Evolutionary conservation across 2,329 filamentous ascomycete species (phyloP).

Genomic region (Neofusicoccum ribis): DNA sequence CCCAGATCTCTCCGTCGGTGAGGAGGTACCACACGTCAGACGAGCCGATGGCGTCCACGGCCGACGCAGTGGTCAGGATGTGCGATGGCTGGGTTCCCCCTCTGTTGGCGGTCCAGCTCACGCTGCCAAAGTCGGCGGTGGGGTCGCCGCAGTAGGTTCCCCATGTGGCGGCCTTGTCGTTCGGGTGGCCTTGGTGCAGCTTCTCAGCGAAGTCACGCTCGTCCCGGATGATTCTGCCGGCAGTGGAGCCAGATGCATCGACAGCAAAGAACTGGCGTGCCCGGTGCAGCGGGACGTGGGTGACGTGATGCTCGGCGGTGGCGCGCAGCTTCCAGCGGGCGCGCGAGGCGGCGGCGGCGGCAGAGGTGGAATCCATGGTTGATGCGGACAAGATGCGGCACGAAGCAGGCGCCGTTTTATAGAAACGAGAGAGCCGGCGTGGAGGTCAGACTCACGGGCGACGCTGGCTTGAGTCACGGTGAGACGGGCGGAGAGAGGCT

Average conservation of each 20-base stretch:
- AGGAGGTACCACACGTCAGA: conserved; percentile 35
- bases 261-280: conserved; percentile 35
- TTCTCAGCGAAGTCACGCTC: conserved; percentile 26
- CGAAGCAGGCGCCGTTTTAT: too few relatives aligned
- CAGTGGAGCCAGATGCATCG: conserved; percentile 34
- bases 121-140: not conserved
- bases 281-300: not conserved
- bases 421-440: too few relatives aligned
- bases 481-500: not conserved
- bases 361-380: not conserved
- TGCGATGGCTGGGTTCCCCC: conserved; percentile 25
- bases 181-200: conserved; percentile 13
- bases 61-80: conserved; percentile 26
- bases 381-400: not conserved
- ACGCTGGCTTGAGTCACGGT: not conserved
- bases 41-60: conserved; percentile 24
- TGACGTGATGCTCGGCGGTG: not conserved
- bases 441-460: too few relatives aligned
- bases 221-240: conserved; percentile 23
- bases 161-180: conserved; percentile 27
- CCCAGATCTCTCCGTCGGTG: conserved; percentile 34
- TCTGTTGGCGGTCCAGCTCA: conserved; percentile 24
- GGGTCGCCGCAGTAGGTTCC: conserved; percentile 27
- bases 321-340: not conserved
- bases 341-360: not conserved